A percentile compares a stretch with the other conserved stretches of the same genome.
Conservation (phyloP, 306 rosid species). For the Quercus mongolica region DNA sequence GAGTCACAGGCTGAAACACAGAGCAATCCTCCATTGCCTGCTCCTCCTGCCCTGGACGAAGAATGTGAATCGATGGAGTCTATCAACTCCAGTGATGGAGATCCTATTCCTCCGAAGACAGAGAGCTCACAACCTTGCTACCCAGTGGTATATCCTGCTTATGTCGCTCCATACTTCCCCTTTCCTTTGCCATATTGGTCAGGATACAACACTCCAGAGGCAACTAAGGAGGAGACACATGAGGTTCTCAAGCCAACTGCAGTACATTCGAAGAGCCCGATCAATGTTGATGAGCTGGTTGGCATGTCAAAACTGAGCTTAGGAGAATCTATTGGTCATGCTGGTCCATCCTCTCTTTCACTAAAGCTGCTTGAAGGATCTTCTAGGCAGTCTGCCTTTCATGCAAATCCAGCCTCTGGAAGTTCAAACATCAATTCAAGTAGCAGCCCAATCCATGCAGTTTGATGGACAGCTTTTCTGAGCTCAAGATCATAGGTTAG, state of each 20-base stretch:
- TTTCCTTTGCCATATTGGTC: constrained; percentile 75
- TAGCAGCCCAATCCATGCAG: constrained; percentile 82
- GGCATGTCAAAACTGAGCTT: constrained; percentile 94
- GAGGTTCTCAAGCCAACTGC: constrained; percentile 96
- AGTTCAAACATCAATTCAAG: constrained; percentile 52
- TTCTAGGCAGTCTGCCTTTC: constrained; percentile 93
- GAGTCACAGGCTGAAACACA: constrained; percentile 47
- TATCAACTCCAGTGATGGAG: constrained; percentile 86
- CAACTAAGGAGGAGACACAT: constrained; percentile 59
- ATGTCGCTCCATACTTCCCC: constrained; percentile 66
- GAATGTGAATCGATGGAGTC: constrained; percentile 97
- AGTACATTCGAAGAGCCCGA: constrained; percentile 74
- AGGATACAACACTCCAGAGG: constrained; percentile 52
- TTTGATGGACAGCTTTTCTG: constrained; percentile 31
- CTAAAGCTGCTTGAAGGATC: constrained; percentile 78
- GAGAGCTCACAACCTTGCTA: constrained; percentile 49
- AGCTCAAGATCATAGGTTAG: constrained; percentile 33
- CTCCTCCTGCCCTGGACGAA: constrained; percentile 76
- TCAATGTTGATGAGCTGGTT: constrained; percentile 88
- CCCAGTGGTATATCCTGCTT: constrained; percentile 75
- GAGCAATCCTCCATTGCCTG: constrained; percentile 65
- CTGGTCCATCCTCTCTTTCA: constrained; percentile 72
- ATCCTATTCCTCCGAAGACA: constrained; percentile 43
- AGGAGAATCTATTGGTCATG: constrained; percentile 70
- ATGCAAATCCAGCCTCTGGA: constrained; percentile 72